These are phyloP conservation scores for Pichia pseudocactophila DNA, from an alignment of 805 yeast genomes.

Conservation along the genomic window DNA sequence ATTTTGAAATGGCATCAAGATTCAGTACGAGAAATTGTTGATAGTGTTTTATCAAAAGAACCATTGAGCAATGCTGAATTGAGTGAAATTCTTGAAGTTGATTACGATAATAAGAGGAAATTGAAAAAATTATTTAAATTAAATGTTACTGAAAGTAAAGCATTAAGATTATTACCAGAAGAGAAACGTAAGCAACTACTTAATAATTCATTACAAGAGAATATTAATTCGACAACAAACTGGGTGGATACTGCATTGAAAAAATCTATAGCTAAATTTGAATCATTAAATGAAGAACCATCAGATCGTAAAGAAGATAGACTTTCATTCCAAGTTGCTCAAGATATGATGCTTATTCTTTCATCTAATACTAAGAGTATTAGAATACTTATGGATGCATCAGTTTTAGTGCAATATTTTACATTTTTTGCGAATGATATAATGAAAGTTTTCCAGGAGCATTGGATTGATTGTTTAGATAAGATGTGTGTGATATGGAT, in stretches of 20 bases:
- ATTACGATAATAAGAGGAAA: constrained; percentile 52
- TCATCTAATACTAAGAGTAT: constrained; percentile 27
- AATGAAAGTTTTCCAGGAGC: constrained; percentile 16
- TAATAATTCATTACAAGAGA: constrained; percentile 68
- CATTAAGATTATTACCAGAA: constrained; percentile 44
- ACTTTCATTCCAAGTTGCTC: constrained; percentile 25
- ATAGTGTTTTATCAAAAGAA: constrained; percentile 41
- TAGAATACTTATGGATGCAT: constrained; percentile 30
- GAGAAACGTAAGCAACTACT: constrained; percentile 64
- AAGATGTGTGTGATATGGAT: constrained; percentile 14
- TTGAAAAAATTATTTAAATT: constrained; percentile 44
- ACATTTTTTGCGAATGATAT: constrained; percentile 17
- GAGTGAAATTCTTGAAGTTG: constrained; percentile 67
- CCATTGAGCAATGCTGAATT: constrained; percentile 68
- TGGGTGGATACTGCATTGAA: constrained; percentile 57
- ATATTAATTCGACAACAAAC: constrained; percentile 63
- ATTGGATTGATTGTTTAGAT: constrained; percentile 17
- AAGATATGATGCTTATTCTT: constrained; percentile 19
- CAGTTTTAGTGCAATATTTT: constrained; percentile 21
- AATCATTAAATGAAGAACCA: constrained; percentile 63
- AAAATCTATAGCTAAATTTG: constrained; percentile 41
- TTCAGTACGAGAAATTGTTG: constrained; percentile 52
- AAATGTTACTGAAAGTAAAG: constrained; percentile 34
- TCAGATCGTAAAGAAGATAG: constrained; percentile 20
- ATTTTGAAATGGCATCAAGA: constrained; percentile 60